Conservation (phyloP, 2,329 filamentous ascomycete genomes). For the Fusarium redolens region DNA sequence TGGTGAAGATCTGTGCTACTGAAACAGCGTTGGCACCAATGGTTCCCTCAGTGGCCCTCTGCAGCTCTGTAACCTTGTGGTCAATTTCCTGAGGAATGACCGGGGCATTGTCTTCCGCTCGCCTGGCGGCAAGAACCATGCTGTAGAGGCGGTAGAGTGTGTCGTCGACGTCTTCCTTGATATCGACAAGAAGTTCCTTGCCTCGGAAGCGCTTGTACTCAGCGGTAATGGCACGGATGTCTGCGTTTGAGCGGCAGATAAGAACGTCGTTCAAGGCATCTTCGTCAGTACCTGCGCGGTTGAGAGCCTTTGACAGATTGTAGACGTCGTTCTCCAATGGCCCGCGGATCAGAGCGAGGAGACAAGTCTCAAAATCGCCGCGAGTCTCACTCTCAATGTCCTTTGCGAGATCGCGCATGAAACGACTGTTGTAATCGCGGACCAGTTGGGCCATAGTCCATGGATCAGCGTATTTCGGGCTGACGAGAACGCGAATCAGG, state of each 20-base stretch:
- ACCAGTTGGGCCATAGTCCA: conserved; percentile 50
- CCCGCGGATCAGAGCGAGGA: conserved; percentile 47
- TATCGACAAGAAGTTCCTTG: conserved; percentile 46
- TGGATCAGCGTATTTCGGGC: conserved; percentile 48
- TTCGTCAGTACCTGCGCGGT: conserved; percentile 49
- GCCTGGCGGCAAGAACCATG: conserved; percentile 46
- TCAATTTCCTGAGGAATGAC: conserved; percentile 48
- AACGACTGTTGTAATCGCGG: conserved; percentile 48
- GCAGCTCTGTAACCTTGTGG: conserved; percentile 48
- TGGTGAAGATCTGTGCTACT: conserved; percentile 49
- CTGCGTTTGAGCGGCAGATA: conserved; percentile 51
- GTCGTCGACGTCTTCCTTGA: conserved; percentile 49
- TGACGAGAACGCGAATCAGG: conserved; percentile 46
- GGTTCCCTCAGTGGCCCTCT: conserved; percentile 48
- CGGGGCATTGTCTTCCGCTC: conserved; percentile 46
- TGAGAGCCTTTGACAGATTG: conserved; percentile 46
- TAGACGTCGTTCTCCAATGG: conserved; percentile 50
- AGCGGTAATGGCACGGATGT: conserved; percentile 48
- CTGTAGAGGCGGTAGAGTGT: conserved; percentile 49
- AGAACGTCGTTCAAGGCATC: conserved; percentile 51
- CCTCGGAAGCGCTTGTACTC: conserved; percentile 47
- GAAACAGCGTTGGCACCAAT: conserved; percentile 47
- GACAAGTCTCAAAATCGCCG: conserved; percentile 46
- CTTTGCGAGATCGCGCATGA: conserved; percentile 48
- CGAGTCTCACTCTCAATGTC: conserved; percentile 51